Conservation (phyloP, 2,329 filamentous ascomycete species). For the Pseudogymnoascus sp. region DNA sequence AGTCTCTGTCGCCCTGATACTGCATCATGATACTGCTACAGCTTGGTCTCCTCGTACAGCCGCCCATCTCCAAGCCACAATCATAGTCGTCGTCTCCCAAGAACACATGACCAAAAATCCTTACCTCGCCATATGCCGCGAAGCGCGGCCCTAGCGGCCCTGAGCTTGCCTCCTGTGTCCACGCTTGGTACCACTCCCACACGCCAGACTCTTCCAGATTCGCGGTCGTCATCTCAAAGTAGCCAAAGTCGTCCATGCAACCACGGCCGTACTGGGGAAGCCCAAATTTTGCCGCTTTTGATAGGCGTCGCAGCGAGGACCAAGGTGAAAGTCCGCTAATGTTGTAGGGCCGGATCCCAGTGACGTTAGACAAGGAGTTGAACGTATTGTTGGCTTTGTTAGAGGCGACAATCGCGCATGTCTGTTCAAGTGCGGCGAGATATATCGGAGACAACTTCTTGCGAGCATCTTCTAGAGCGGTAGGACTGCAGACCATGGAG, state of each 20-base stretch:
- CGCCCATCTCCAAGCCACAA: slow-evolving; percentile 2
- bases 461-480: background rate
- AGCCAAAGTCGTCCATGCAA: slow-evolving; percentile 5
- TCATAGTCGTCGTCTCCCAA: background rate
- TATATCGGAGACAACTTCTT: background rate
- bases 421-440: background rate
- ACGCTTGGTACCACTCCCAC: background rate
- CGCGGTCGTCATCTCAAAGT: background rate
- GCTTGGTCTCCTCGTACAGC: slow-evolving; percentile 1
- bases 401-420: background rate
- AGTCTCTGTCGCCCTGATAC: background rate
- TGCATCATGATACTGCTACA: background rate
- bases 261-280: background rate
- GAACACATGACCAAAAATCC: background rate
- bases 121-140: background rate
- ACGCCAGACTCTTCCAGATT: slow-evolving; percentile 2
- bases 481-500: background rate
- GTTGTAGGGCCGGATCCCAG: background rate
- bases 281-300: background rate
- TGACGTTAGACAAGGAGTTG: background rate
- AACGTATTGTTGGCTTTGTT: background rate
- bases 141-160: background rate
- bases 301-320: background rate
- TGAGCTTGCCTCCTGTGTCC: background rate
- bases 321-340: background rate